Percentiles rank a stretch among this genome's conserved stretches.
Evolutionary conservation across 2,329 filamentous ascomycete species (phyloP).

Genomic region (Verticillium nubilum): DNA sequence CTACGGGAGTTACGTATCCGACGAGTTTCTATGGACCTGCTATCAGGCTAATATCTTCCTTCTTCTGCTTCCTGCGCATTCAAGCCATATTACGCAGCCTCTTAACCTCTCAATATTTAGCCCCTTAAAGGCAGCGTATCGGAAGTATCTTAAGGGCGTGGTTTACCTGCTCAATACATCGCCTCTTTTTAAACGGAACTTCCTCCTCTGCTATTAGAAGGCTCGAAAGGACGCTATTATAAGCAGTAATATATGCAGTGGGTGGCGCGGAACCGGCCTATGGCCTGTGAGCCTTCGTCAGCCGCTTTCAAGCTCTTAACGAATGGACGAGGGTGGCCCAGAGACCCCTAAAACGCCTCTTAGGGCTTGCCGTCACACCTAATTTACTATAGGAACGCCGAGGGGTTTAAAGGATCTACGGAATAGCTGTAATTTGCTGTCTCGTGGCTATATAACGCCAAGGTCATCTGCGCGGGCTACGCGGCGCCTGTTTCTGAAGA

Average conservation of each 20-base stretch:
- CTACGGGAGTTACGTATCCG: constrained; percentile 8
- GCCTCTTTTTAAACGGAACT: too few relatives aligned
- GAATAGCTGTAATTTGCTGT: not conserved
- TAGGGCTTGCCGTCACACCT: not conserved
- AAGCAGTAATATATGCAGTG: not conserved
- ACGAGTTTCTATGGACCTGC: constrained; percentile 2
- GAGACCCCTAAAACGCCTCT: not conserved
- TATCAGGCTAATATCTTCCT: not conserved
- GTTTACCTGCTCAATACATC: too few relatives aligned
- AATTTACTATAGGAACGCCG: not conserved
- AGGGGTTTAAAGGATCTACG: not conserved
- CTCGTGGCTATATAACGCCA: not conserved
- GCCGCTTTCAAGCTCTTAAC: not conserved
- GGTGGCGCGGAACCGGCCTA: not conserved
- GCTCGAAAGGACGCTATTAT: not conserved
- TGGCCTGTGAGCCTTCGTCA: not conserved
- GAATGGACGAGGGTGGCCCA: not conserved
- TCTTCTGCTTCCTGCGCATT: not conserved
- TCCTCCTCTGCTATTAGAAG: too few relatives aligned
- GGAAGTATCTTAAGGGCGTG: too few relatives aligned
- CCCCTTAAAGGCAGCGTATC: too few relatives aligned
- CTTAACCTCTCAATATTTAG: too few relatives aligned
- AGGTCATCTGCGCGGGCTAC: not conserved
- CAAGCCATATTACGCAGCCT: not conserved
- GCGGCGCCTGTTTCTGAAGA: too few relatives aligned